phyloP scores from a whole-genome alignment of 140 eudicot genomes.

The Flaveria floridana region DNA sequence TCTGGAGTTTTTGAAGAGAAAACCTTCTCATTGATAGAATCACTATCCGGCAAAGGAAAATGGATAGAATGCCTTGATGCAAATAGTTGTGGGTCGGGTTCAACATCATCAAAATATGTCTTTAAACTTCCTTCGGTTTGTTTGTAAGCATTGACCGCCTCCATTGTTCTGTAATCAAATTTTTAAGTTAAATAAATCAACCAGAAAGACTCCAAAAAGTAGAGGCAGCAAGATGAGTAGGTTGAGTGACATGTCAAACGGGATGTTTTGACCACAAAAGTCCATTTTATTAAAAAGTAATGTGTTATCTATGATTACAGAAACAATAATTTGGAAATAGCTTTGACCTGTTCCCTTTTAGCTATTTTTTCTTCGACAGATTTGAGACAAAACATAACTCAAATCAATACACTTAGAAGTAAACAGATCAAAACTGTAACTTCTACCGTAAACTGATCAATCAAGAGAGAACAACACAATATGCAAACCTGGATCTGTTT shows the following conservation, averaged over 20 bases:
- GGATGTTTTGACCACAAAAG: background rate
- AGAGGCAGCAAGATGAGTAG: slow-evolving; percentile 9
- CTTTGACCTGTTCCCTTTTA: background rate
- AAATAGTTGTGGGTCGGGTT: slow-evolving; percentile 76
- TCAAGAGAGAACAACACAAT: slow-evolving; percentile 16
- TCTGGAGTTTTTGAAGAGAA: background rate
- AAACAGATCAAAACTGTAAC: background rate
- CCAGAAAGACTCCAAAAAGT: slow-evolving; percentile 10
- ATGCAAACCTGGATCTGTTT: slow-evolving; percentile 74
- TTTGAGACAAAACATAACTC: background rate
- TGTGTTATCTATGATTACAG: background rate
- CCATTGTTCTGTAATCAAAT: slow-evolving; percentile 59
- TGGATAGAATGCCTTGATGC: slow-evolving; percentile 84
- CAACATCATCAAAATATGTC: slow-evolving; percentile 44
- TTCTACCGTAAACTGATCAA: background rate
- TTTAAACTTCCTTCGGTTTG: slow-evolving; percentile 40
- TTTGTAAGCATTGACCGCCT: slow-evolving; percentile 44
- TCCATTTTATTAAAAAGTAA: background rate
- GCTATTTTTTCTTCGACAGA: no score
- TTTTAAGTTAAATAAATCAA: slow-evolving; percentile 15
- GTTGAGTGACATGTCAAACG: background rate
- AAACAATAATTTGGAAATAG: background rate
- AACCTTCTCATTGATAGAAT: slow-evolving; percentile 68
- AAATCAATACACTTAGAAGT: background rate
- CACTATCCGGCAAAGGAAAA: slow-evolving; percentile 78